These are phyloP conservation scores for Paramyrothecium roridum DNA, from an alignment of 2,329 filamentous ascomycete species.

Conservation along the genomic window DNA sequence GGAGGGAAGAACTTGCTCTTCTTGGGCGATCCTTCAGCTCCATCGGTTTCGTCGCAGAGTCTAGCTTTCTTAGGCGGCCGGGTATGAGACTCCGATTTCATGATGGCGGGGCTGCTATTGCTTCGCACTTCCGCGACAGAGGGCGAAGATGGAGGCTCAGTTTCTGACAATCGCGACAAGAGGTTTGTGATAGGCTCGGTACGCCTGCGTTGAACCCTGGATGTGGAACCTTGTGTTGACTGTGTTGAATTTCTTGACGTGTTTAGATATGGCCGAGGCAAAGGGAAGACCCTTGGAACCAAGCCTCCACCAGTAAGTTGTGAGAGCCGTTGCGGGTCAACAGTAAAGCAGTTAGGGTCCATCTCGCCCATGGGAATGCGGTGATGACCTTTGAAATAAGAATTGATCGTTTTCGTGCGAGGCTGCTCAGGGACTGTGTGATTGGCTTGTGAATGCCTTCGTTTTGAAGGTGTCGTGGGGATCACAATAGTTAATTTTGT, in stretches of 20 bases:
- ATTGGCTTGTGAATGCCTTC: slow-evolving; percentile 34
- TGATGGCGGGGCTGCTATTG: slow-evolving; percentile 3
- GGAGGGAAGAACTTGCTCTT: slow-evolving; percentile 54
- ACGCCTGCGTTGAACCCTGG: slow-evolving; percentile 43
- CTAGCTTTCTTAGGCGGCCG: slow-evolving; percentile 56
- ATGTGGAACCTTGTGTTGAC: slow-evolving; percentile 20
- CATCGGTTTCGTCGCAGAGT: slow-evolving; percentile 42
- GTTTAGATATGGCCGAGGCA: slow-evolving; percentile 55
- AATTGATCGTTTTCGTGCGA: slow-evolving; percentile 47
- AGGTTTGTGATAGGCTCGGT: slow-evolving; percentile 50
- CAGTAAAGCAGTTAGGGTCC: slow-evolving; percentile 58
- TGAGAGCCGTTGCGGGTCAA: slow-evolving; percentile 46
- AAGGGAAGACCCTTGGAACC: slow-evolving; percentile 54
- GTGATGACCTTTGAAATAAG: slow-evolving; percentile 48
- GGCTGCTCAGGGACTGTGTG: slow-evolving; percentile 17
- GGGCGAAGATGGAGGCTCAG: slow-evolving; percentile 12
- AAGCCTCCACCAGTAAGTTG: slow-evolving; percentile 46
- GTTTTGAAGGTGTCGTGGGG: slow-evolving; percentile 36
- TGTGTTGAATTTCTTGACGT: slow-evolving; percentile 19
- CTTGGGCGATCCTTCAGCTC: slow-evolving; percentile 30
- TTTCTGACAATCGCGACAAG: slow-evolving; percentile 24
- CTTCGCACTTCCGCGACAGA: slow-evolving; percentile 1
- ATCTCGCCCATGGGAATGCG: slow-evolving; percentile 60
- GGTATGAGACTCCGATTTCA: slow-evolving; percentile 16
- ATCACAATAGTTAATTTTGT: slow-evolving; percentile 67